Base-by-base conservation (phyloP, 306 rosid genomes). In the Amphicarpaea edgeworthii region DNA sequence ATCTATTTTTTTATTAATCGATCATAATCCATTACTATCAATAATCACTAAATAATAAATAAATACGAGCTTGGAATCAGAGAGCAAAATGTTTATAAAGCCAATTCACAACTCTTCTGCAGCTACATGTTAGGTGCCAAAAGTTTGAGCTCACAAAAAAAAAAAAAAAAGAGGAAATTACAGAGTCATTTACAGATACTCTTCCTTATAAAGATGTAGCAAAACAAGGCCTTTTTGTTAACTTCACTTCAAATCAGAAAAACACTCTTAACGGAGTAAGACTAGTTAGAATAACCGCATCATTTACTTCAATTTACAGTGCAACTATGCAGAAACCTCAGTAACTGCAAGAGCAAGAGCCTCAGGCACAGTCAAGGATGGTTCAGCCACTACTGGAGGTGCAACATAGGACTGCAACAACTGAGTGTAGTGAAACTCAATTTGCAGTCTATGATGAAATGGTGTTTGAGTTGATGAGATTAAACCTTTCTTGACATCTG, bases 401-500 rank as follows among this genome's bases (percentile, higher is more conserved):
- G 37, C 60, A 19, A 74, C 69, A 49, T 8, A 76, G 9, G 84
- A 87, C 26, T 78, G 83, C 60, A 76, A 77, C 68, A 85, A 60
- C 75, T 71, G 92, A 67, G 98, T 93, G 86, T 88, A 96, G 84
- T 89, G 89, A 76, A 96, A 85, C 82, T 96, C 99, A 59, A 96
- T 96, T 82, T 96, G 99, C 41, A 96, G 84, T 4, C 99, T 87
- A 8, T 93, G 99, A 77, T 96, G 99, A 80, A 96, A 87, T 6
- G 93, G 71, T 7, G 71, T 66, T 66, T 64, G 99, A 6, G 93
- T 86, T 32, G 98, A 83, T 32, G 96, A 79, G 84, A 89, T 84
- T 78, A 94, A 79, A 73, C 99, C 99, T 80, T 90, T 96, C 87
- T 88, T 96, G 10, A 96, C 88, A 86, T 96, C 99, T 47, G 93